Base-by-base conservation (phyloP, 2,329 filamentous ascomycete genomes). In the Pyricularia pennisetigena region DNA sequence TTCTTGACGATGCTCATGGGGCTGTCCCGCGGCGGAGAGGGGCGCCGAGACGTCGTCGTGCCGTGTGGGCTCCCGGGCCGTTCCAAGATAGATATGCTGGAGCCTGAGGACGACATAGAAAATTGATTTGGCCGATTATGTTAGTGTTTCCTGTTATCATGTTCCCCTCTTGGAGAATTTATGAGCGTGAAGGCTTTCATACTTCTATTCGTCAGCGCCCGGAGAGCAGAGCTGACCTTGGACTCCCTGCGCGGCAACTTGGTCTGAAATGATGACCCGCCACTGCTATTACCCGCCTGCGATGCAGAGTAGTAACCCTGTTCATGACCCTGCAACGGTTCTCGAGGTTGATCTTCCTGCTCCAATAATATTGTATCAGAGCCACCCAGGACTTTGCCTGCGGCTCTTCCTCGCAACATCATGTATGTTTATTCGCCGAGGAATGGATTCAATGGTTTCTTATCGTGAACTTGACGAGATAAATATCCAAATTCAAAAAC, bases 201-300 rank as follows among this genome's bases (percentile, higher is more conserved):
- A 75, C 77, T 72, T 65, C 76, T 81, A 66, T 79, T 80, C 24
- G 78, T 81, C 67, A 82, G 72, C 23, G 79, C 79, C 35, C 77
- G 79, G 24, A 84, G 69, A 26, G 77, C 79, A 4, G 79, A 80
- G 67, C 79, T 72, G n/a, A 83, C 72, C 61, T 75, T 79, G 6
- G 79, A 80, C n/a, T 79, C 77, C 61, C 79, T 78, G 28, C 78
- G 77, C 68, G 77, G 76, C 57, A 80, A 64, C 69, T 80, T 83
- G 4, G 78, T 69, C 71, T 75, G 65, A 70, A 74, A 69, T 71
- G 74, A 16, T 26, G 57, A 26, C 24, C 57, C 57, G 24, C 24
- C 16, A 23, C 23, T 61, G 57, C 57, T 26, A 3, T 61, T 16
- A 16, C 32, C 64, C 29, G 23, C 10, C n/a, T 41, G 24, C 10